phyloP scores from a whole-genome alignment of 176 grass and related monocot species.

The Puya raimondii region DNA sequence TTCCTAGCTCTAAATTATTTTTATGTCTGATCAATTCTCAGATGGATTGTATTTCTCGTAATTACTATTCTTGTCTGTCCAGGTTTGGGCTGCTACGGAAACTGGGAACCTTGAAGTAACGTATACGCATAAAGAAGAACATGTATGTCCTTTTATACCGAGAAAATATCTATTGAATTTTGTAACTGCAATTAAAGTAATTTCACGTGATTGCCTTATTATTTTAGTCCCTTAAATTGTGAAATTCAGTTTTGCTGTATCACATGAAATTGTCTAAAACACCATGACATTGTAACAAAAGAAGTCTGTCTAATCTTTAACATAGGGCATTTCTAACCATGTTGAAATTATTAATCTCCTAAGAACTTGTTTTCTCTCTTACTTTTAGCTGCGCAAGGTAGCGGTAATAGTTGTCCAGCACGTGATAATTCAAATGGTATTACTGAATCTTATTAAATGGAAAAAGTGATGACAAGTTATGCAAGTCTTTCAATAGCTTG shows the following conservation, averaged over 20 bases:
- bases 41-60: background rate
- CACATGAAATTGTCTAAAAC: background rate
- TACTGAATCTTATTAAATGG: too few species aligned
- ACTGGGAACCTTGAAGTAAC: constrained; percentile 77
- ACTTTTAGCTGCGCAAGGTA: background rate
- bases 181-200: background rate
- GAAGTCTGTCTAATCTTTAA: background rate
- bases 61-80: constrained; percentile 7
- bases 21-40: constrained; percentile 2
- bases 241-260: background rate
- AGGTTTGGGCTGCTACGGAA: constrained; percentile 84
- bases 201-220: background rate
- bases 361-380: background rate
- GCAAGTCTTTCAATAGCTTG: too few species aligned
- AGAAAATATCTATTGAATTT: background rate
- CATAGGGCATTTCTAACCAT: background rate
- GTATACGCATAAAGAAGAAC: constrained; percentile 88
- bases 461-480: too few species aligned
- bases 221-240: background rate
- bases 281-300: background rate
- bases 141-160: constrained; percentile 35
- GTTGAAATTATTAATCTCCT: background rate
- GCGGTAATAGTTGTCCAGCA: background rate
- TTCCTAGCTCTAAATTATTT: constrained; percentile 3
- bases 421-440: too few species aligned